Base-by-base conservation (phyloP, 75 land plant genomes). In the Sequoia sempervirens region DNA sequence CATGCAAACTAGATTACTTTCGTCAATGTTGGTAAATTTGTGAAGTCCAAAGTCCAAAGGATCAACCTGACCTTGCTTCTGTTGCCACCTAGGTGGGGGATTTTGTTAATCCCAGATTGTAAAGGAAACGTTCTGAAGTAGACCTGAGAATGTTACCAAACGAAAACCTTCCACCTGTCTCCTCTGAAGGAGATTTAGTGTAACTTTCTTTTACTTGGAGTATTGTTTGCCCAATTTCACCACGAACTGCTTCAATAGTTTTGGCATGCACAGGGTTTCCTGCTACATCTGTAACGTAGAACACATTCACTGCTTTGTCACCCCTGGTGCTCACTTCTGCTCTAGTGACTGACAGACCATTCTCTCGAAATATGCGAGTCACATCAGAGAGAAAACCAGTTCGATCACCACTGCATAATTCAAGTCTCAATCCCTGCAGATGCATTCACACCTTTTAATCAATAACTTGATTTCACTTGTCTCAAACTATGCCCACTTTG, bases 281-380 rank as follows among this genome's bases (percentile, higher is more conserved):
- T 14, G 93, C 85, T 41, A 94, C 91, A 85, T 91, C 99, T 40
- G 92, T 91, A 18, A 96, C 97, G 82, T 96, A 93, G 81, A 96
- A 96, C 11, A 93, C 93, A 80, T 95, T 95, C 32, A 83, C 40
- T 64, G 91, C 88, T 61, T 73, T 86, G 47, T 75, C 83, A 34
- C 76, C 90, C 40, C 68, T 89, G 30, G 90, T 90, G 14, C 76
- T 54, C 43, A 90, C 88, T 41, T 90, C 91, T 26, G 91, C 91
- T 37, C 91, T 81, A 17, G 91, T 84, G 20, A 90, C 90, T 37
- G 90, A 90, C 14, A 90, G 86, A 3, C 91, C 90, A 66, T 90
- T 90, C 58, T 90, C 91, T n/a, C 91, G 90, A 80, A 90, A 90
- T 46, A 90, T 75, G 2, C 91, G 74, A 1, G 91, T 90, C 17